These are phyloP conservation scores for Blastomyces silverae DNA, from an alignment of 2,329 filamentous ascomycete genomes.

Conservation along the genomic window DNA sequence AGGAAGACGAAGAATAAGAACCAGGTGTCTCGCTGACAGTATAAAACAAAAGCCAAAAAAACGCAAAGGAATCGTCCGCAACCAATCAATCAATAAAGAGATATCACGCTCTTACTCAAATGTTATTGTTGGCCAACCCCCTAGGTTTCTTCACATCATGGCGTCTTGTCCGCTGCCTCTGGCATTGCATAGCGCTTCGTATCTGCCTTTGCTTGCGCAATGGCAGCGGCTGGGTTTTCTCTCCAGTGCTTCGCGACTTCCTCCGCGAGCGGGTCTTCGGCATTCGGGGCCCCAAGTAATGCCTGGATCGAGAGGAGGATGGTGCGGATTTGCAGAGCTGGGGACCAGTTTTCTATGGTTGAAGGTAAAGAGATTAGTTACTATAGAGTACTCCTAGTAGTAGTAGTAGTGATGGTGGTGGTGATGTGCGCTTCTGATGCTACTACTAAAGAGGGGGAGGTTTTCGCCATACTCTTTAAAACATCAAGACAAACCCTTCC, in stretches of 20 bases:
- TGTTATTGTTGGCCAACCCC: background rate
- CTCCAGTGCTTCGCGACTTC: constrained; percentile 98
- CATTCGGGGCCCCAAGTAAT: constrained; percentile 89
- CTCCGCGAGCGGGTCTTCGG: constrained; percentile 95
- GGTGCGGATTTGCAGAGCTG: constrained; percentile 92
- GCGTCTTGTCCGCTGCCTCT: background rate
- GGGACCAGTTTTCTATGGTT: constrained; percentile 86
- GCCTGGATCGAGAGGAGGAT: constrained; percentile 99
- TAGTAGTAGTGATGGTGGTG: background rate
- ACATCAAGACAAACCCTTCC: constrained; percentile 97
- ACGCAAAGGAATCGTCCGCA: background rate
- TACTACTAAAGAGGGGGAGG: constrained; percentile 14
- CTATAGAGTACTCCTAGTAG: background rate
- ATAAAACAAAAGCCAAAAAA: background rate
- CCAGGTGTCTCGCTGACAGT: background rate
- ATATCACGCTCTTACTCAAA: background rate
- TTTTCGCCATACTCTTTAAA: constrained; percentile 69
- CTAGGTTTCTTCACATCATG: background rate
- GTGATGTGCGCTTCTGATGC: background rate
- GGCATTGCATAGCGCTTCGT: constrained; percentile 65
- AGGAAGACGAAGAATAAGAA: background rate
- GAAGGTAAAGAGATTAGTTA: constrained; percentile 21
- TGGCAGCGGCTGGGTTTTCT: constrained; percentile 86
- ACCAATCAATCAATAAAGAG: background rate
- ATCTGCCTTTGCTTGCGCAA: constrained; percentile 88